Evolutionary conservation across 2,329 filamentous ascomycete species (phyloP).

Genomic region (Escovopsis weberi): DNA sequence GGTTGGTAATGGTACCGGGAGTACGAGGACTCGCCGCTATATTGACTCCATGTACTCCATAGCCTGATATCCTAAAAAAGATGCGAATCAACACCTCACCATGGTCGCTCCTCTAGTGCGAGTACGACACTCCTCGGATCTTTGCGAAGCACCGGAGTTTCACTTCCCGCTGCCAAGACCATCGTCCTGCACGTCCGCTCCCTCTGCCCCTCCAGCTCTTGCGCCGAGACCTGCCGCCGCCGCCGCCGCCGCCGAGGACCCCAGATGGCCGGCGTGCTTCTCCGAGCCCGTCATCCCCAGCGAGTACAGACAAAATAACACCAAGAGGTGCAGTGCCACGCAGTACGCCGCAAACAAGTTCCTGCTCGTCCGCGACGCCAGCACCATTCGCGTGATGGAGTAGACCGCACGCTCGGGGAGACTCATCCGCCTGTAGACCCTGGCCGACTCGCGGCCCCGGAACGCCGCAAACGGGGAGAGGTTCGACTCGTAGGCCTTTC

Average conservation of each 20-base stretch:
- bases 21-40: not conserved
- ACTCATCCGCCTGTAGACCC: constrained; percentile 87
- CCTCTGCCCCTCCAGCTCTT: constrained; percentile 19
- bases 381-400: constrained; percentile 76
- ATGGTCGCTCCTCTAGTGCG: not conserved
- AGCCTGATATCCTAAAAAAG: not conserved
- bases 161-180: constrained; percentile 34
- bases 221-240: constrained; percentile 3
- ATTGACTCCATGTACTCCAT: not conserved
- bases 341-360: constrained; percentile 93
- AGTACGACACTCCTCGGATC: not conserved
- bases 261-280: constrained; percentile 42
- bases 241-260: constrained; percentile 28
- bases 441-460: constrained; percentile 77
- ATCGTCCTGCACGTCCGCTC: constrained; percentile 49
- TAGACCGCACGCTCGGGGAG: constrained; percentile 82
- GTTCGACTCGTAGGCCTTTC: constrained; percentile 85
- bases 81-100: not conserved
- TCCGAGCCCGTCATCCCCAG: constrained; percentile 56
- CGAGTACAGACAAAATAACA: constrained; percentile 80
- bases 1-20: too few relatives aligned
- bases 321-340: constrained; percentile 70
- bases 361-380: constrained; percentile 77
- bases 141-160: not conserved
- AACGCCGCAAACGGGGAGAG: constrained; percentile 94